Conservation (phyloP, 352 stramenopile genomes). For the Globisporangium paddicum region DNA sequence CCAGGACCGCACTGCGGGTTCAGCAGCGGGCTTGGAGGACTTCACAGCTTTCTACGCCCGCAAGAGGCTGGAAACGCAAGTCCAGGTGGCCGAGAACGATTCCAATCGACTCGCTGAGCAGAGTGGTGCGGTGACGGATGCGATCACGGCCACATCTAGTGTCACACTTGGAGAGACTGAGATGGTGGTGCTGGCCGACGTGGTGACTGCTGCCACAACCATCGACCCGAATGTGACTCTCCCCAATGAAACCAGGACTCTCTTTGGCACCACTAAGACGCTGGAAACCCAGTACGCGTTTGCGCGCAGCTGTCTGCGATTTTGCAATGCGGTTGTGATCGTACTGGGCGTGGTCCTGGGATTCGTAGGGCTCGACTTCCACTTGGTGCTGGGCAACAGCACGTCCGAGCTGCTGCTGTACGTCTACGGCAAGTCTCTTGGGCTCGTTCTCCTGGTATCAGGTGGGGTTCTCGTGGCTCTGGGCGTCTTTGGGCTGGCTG, state of each 20-base stretch:
- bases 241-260: constrained; percentile 34
- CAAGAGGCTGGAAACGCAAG: constrained; percentile 20
- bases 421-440: constrained; percentile 36
- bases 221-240: constrained; percentile 18
- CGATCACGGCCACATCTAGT: neutral
- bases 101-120: neutral
- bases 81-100: neutral
- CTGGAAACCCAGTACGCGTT: constrained; percentile 34
- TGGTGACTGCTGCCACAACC: neutral
- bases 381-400: constrained; percentile 46
- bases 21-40: constrained; percentile 33
- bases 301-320: constrained; percentile 24
- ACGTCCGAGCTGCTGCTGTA: constrained; percentile 46
- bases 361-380: constrained; percentile 45
- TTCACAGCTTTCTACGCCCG: constrained; percentile 43
- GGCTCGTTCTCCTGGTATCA: constrained; percentile 20
- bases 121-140: neutral
- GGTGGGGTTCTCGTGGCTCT: constrained; percentile 21
- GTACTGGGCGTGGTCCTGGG: constrained; percentile 38
- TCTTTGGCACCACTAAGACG: constrained; percentile 35
- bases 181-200: constrained; percentile 1
- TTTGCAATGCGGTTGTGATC: constrained; percentile 28
- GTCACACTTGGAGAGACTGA: neutral
- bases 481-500: constrained; percentile 22
- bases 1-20: constrained; percentile 24